Evolutionary conservation across 139 green algal species (phyloP), one percentile per base, ranked within the genome.

Genomic region (Chlamydomonas eustigma): DNA sequence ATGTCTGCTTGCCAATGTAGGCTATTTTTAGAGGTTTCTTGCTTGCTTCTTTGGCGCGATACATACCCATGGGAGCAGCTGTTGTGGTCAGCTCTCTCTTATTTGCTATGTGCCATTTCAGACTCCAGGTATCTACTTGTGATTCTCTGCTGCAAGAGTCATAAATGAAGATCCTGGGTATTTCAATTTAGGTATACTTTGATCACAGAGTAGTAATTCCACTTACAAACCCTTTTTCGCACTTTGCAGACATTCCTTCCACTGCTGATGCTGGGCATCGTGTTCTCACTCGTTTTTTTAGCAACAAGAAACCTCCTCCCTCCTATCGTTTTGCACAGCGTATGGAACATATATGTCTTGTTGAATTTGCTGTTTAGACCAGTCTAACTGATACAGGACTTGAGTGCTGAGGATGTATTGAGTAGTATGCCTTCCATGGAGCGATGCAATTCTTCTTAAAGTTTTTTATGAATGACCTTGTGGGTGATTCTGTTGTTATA

Each of bases 21-120:
- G 68, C 78, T 33, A 92, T 98, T 35, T 98, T 98, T 78, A 84
- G 94, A 3, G 94, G 94, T 37, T 98, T 98, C 81, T 81, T 98
- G 69, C 81, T 98, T 39, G 84, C 93, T 1, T 93, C 85, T 3
- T 80, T 98, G n/a, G 83, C 84, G 0, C 75, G 79, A 12, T 92
- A 93, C 81, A 85, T 97, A 77, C 86, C 88, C 1, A 39, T 73
- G 0, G 28, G 37, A 4, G 58, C 18, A 1, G 88, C 90, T 1
- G 65, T 97, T 22, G 39, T 71, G 0, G 71, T 80, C 31, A 89
- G 73, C 24, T 80, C 89, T 1, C 51, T 93, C 0, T 50, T 93
- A 2, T 98, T 98, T 83, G 92, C 91, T 0, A 51, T 92, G 33
- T 92, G 90, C 50, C 94, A 98, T 34, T 80, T 80, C 50, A 36